Evolutionary conservation across 331 rosid species (phyloP).

Genomic region (Pyracantha coccinea): DNA sequence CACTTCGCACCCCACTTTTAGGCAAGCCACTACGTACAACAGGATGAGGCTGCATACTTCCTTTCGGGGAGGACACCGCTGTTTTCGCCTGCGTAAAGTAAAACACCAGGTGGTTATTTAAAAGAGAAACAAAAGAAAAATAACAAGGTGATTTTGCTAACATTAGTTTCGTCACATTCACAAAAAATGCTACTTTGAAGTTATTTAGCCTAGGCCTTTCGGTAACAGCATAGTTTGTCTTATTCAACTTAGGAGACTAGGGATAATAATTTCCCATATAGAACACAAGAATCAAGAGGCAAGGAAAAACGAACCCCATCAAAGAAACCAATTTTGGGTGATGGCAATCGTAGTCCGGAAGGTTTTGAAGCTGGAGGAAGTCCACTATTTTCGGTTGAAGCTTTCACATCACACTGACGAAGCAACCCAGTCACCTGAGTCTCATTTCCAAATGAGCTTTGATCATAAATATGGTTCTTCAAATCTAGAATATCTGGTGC

Average conservation of each 20-base stretch:
- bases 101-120: background rate
- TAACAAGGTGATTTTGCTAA: background rate
- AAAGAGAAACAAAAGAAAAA: background rate
- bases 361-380: slow-evolving; percentile 56
- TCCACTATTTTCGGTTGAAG: slow-evolving; percentile 24
- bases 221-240: background rate
- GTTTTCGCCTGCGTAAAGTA: slow-evolving; percentile 51
- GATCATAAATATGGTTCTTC: slow-evolving; percentile 21
- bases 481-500: slow-evolving; percentile 28
- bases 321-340: slow-evolving; percentile 93
- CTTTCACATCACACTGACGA: slow-evolving; percentile 23
- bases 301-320: slow-evolving; percentile 69
- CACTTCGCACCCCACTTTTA: slow-evolving; percentile 33
- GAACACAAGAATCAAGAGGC: slow-evolving; percentile 3
- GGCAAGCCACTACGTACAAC: slow-evolving; percentile 40
- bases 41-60: slow-evolving; percentile 40
- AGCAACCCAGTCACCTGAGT: slow-evolving; percentile 25
- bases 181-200: background rate
- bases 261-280: slow-evolving; percentile 9
- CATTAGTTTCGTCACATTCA: background rate
- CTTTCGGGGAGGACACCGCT: slow-evolving; percentile 47
- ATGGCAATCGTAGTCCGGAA: slow-evolving; percentile 90
- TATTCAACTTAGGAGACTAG: background rate
- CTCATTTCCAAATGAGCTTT: slow-evolving; percentile 27
- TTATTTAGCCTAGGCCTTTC: background rate